Evolutionary conservation across 345 rosid species (phyloP).

Genomic region (Microcos paniculata): DNA sequence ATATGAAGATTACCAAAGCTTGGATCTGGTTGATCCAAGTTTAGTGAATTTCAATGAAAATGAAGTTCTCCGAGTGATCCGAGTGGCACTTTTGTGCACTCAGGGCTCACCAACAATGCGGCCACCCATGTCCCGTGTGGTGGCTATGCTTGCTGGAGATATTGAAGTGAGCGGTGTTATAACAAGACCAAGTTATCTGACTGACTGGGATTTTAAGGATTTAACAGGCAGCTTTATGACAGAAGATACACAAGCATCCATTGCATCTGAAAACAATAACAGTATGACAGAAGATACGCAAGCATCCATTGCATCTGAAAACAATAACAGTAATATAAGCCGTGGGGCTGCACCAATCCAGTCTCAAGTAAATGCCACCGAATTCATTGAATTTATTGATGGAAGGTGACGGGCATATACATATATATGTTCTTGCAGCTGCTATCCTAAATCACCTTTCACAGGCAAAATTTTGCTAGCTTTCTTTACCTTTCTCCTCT

Average conservation of each 20-base stretch:
- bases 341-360: neutral
- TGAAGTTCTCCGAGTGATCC: slow-evolving; percentile 40
- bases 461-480: too few relatives aligned
- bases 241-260: neutral
- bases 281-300: neutral
- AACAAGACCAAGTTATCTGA: slow-evolving; percentile 54
- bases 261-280: neutral
- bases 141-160: slow-evolving; percentile 49
- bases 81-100: slow-evolving; percentile 59
- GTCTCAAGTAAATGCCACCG: neutral
- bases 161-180: slow-evolving; percentile 41
- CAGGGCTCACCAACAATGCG: slow-evolving; percentile 38
- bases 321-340: neutral
- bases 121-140: slow-evolving; percentile 44
- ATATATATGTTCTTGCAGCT: too few relatives aligned
- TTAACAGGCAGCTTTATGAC: neutral
- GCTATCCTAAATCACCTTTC: too few relatives aligned
- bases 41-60: slow-evolving; percentile 31
- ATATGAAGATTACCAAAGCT: slow-evolving; percentile 37
- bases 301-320: neutral
- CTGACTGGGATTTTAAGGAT: slow-evolving; percentile 56
- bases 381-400: neutral
- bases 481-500: too few relatives aligned
- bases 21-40: slow-evolving; percentile 38
- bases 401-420: neutral